Evolutionary conservation across 495 filamentous ascomycete species (phyloP), one percentile per base, ranked within the genome.

Genomic region (Neohortaea acidophila): DNA sequence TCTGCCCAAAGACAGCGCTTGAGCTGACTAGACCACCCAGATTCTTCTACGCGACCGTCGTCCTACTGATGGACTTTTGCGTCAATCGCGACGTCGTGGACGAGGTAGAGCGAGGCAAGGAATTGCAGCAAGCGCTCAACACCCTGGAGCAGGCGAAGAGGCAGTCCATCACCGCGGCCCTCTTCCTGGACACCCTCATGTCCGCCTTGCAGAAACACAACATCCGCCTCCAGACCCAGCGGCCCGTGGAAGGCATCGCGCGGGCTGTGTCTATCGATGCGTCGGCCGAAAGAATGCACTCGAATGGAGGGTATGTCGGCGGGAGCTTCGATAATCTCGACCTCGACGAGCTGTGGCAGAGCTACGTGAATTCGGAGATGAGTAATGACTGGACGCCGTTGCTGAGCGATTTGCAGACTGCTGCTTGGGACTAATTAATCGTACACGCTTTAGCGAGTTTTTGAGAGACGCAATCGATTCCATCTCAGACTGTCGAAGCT

Each of bases 61-160:
- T 59, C n/a, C 39, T 57, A 35, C 51, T 54, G 9, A 53, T 57
- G 47, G 54, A 57, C 21, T 9, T 59, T 1, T 57, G 52, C 28
- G 54, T 56, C 27, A 33, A 38, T 20, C 17, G 28, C 10, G 24
- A 11, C 12, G 15, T 21, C 1, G 29, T 25, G 17, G 34, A 43
- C 36, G 43, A 43, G 15, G 37, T 31, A 12, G 37, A 47, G 33
- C 46, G 47, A 13, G 53, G 51, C 17, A 21, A 21, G 21, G 53
- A 56, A 26, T 40, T 56, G 2, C 44, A 35, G 11, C 23, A 29
- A 3, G 53, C 51, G 10, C 40, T 44, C 26, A 27, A 47, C 22
- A 45, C 41, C 9, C 39, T 56, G 14, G 45, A 51, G 30, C 39
- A 45, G 31, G 33, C 33, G 3, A 52, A 31, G 19, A 25, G 43